Evolutionary conservation across 768 basidiomycete species (phyloP), one percentile per base, ranked within the genome.

Genomic region (Tulasnella sp.): DNA sequence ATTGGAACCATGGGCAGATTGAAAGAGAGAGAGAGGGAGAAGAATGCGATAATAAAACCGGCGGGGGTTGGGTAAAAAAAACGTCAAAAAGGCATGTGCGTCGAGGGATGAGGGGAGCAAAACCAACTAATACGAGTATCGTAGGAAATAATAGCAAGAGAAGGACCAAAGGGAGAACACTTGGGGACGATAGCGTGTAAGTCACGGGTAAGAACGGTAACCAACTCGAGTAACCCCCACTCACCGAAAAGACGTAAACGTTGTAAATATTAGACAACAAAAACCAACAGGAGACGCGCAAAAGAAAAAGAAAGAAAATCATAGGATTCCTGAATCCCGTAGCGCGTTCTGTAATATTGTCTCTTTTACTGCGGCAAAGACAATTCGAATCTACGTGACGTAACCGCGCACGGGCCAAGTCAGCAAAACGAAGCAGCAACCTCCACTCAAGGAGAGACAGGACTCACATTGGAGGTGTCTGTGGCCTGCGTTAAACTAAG

Each of bases 261-360:
- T n/a, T n/a, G n/a, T n/a, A n/a, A n/a, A n/a, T n/a, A n/a, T n/a
- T n/a, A n/a, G n/a, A n/a, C n/a, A n/a, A n/a, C n/a, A n/a, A n/a
- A n/a, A n/a, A n/a, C n/a, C n/a, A n/a, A n/a, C n/a, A n/a, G n/a
- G n/a, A n/a, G 42, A 8, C 8, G n/a, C n/a, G n/a, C n/a, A n/a
- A n/a, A n/a, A n/a, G n/a, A 42, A 17, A 17, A 42, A 17, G 17
- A 42, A 8, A 8, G 17, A 42, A 17, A 19, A 76, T 76, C 73
- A 90, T 81, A 96, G 88, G 80, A 95, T 94, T 75, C 93, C 93
- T 0, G 90, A 91, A 80, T 94, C 93, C 81, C 91, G 89, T 7
- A 95, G 84, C 2, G 93, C 93, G 81, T 94, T 95, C 83, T 93
- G 92, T 74, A 96, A 82, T 74, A 96, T 95, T n/a, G 94, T 95